Base-by-base conservation (phyloP, 805 yeast species). In the Yamadazyma scolyti region DNA sequence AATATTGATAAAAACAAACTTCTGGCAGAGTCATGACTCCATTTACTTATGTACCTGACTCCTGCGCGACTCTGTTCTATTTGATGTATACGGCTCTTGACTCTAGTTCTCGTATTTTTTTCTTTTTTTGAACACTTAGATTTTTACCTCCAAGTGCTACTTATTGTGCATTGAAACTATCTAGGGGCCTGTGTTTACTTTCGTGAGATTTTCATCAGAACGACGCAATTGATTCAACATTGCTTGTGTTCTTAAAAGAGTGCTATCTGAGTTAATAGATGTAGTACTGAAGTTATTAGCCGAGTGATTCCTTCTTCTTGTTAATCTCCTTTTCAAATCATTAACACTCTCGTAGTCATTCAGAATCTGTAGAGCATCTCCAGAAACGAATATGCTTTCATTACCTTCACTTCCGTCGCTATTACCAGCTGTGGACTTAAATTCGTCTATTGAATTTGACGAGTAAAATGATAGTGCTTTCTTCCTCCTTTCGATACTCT, bases 341-440 rank as follows among this genome's bases (percentile, higher is more conserved):
- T 50, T 55, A 15, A 65, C 69, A 36, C 68, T 65, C 32, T 62
- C 68, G 37, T 65, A 65, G 27, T 56, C 57, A 30, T 37, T 28
- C 6, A 33, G 16, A n/a, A 28, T 12, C 14, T 4, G n/a, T 18
- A 13, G 18, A 5, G 27, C 26, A 19, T 17, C 21, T n/a, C 25
- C 16, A 13, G 15, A 9, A 9, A 22, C 6, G 4, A 21, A 5
- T 5, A n/a, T 21, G 12, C 20, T 19, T 6, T 23, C 20, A 16
- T 24, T 18, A 9, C 18, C 11, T 16, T n/a, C 12, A 16, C 6
- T 29, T 21, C 27, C 20, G 18, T 21, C 25, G 16, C 5, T 11
- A 18, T 25, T 16, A 6, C 3, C 26, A 11, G 9, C 8, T 11
- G 46, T 50, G 8, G 25, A 15, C 20, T 24, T 10, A 19, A 23